Base-by-base conservation (phyloP, 2,329 filamentous ascomycete species). In the Pyrenochaeta sp. region DNA sequence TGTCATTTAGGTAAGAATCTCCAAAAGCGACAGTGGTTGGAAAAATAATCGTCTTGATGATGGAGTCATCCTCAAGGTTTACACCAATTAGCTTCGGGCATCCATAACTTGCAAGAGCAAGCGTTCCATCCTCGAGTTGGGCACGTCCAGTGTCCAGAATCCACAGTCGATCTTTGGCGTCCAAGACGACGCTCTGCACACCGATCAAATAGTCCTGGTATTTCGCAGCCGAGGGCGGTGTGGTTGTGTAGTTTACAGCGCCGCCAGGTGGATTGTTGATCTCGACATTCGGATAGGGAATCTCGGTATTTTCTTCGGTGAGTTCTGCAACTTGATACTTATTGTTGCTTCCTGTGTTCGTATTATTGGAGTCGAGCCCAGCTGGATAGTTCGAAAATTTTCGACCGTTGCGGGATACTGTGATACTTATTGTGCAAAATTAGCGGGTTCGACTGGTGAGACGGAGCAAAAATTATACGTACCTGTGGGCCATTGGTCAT, bases 341-440 rank as follows among this genome's bases (percentile, higher is more conserved):
- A 5, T 64, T 63, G 51, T 76, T 76, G 36, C 51, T 69, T 43
- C 77, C 75, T 20, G 73, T 68, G 56, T 78, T 77, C 10, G 75
- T 78, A 63, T 83, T 81, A 48, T 76, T 79, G 5, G 71, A 62
- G 54, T 85, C 82, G 1, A 85, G 73, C 6, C 78, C 81, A 17
- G 72, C 70, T 4, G 82, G 81, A 56, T 83, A 84, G 58, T 82
- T 83, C 20, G 79, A 80, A 63, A 85, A 84, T 56, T 77, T 80
- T 41, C 82, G 77, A 0, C 82, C 82, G 9, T 69, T 76, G 7
- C 74, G 73, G 1, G 82, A 83, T 7, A 84, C 81, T 2, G 83
- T 79, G 47, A 84, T 81, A 15, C 81, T 80, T 75, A 61, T 7
- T 33, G 15, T 2, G 9, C 59, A 9, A 14, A 33, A 14, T 58